Evolutionary conservation across 2,329 filamentous ascomycete species (phyloP).

Genomic region (Cadophora sp.): DNA sequence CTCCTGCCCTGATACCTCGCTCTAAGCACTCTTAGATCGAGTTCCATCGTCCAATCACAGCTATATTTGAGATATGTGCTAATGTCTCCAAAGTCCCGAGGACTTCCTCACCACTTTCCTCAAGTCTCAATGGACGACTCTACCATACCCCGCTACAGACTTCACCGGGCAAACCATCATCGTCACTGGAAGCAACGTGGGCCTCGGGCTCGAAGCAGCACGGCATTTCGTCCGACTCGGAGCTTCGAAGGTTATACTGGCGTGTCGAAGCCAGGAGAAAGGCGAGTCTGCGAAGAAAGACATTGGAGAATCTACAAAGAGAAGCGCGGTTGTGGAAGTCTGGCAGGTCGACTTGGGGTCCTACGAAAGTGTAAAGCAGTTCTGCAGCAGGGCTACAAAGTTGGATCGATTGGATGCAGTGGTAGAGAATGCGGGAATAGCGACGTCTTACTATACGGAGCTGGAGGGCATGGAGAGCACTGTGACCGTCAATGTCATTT

Average conservation of each 20-base stretch:
- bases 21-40: neutral
- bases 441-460: conserved; percentile 29
- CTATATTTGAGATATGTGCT: neutral
- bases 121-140: conserved; percentile 38
- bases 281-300: conserved; percentile 32
- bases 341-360: conserved; percentile 57
- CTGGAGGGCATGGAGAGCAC: conserved; percentile 39
- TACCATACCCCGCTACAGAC: conserved; percentile 35
- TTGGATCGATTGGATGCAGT: conserved; percentile 53
- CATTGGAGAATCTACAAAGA: conserved; percentile 26
- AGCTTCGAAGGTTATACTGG: conserved; percentile 42
- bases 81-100: conserved; percentile 26
- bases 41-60: neutral
- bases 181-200: conserved; percentile 56
- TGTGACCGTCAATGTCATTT: conserved; percentile 44
- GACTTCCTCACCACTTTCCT: conserved; percentile 39
- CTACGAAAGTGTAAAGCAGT: conserved; percentile 54
- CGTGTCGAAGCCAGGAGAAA: conserved; percentile 30
- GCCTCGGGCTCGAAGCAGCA: conserved; percentile 55
- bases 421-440: conserved; percentile 47
- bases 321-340: conserved; percentile 45
- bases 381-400: conserved; percentile 48
- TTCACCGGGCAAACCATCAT: conserved; percentile 47
- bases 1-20: neutral
- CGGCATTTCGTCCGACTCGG: conserved; percentile 45